These are phyloP conservation scores for Colletotrichum plurivorum DNA, from an alignment of 2,329 filamentous ascomycete species.

Conservation along the genomic window DNA sequence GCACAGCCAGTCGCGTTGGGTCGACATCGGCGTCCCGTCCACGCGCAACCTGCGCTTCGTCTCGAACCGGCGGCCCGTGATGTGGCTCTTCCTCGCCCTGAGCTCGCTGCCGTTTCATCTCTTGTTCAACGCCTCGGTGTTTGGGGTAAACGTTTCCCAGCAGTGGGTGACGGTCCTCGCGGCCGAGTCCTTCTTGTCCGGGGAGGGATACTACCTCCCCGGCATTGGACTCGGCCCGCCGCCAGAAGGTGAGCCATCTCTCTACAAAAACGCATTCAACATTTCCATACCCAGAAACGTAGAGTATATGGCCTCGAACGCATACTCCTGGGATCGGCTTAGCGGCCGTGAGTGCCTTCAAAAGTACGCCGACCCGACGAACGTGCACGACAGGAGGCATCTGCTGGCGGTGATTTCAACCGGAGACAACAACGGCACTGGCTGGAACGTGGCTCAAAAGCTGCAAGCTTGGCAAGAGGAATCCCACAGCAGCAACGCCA, in stretches of 20 bases:
- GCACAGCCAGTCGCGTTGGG: conserved; percentile 56
- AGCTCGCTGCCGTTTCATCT: conserved; percentile 48
- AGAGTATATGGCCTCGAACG: conserved; percentile 3
- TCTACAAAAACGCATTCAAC: background rate
- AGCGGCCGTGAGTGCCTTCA: background rate
- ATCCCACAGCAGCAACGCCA: background rate
- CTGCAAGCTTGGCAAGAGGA: background rate
- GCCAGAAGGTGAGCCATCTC: background rate
- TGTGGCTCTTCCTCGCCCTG: conserved; percentile 43
- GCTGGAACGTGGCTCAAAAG: background rate
- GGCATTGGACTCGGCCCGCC: conserved; percentile 9
- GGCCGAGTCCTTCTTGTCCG: conserved; percentile 31
- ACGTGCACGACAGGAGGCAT: conserved; percentile 2
- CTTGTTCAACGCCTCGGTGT: conserved; percentile 43
- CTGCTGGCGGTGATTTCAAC: background rate
- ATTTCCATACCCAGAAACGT: background rate
- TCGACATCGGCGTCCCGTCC: conserved; percentile 61
- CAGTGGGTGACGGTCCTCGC: conserved; percentile 17
- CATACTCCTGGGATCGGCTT: conserved; percentile 4
- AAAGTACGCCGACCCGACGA: background rate
- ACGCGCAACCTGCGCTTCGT: conserved; percentile 51
- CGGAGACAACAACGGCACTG: background rate
- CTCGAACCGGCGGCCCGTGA: conserved; percentile 33
- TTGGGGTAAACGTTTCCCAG: conserved; percentile 24
- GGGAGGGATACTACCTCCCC: conserved; percentile 34